These are phyloP conservation scores for Neurospora sp. DNA, from an alignment of 495 filamentous ascomycete species.

Conservation along the genomic window DNA sequence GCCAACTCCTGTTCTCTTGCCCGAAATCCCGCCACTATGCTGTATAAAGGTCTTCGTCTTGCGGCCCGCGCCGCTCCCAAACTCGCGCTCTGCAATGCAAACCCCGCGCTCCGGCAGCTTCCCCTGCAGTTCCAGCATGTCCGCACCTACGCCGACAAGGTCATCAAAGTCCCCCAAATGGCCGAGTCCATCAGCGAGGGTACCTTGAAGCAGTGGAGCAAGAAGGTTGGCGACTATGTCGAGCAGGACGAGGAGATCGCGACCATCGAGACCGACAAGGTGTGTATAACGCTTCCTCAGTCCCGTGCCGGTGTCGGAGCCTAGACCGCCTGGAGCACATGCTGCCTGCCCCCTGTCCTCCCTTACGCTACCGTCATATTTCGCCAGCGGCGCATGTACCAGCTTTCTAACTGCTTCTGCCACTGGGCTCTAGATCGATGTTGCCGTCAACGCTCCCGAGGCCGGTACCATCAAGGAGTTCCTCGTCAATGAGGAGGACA, in stretches of 20 bases:
- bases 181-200: slow-evolving; percentile 98
- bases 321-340: background rate
- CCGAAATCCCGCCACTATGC: slow-evolving; percentile 24
- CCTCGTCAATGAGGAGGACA: slow-evolving; percentile 89
- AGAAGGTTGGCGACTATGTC: slow-evolving; percentile 90
- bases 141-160: slow-evolving; percentile 56
- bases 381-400: slow-evolving; percentile 2
- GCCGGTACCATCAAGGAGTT: slow-evolving; percentile 88
- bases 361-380: background rate
- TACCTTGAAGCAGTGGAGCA: slow-evolving; percentile 90
- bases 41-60: slow-evolving; percentile 39
- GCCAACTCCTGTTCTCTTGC: background rate
- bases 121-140: slow-evolving; percentile 40
- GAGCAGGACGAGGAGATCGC: slow-evolving; percentile 97
- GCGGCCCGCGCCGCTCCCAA: slow-evolving; percentile 36
- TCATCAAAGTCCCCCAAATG: slow-evolving; percentile 95
- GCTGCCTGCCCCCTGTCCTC: background rate
- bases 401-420: background rate
- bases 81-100: slow-evolving; percentile 15
- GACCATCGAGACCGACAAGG: slow-evolving; percentile 99
- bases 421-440: slow-evolving; percentile 63
- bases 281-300: slow-evolving; percentile 24
- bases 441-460: slow-evolving; percentile 88
- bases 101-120: slow-evolving; percentile 32
- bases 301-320: background rate